Evolutionary conservation across 257 asterid species (phyloP).

Genomic region (Jasminum sambac): DNA sequence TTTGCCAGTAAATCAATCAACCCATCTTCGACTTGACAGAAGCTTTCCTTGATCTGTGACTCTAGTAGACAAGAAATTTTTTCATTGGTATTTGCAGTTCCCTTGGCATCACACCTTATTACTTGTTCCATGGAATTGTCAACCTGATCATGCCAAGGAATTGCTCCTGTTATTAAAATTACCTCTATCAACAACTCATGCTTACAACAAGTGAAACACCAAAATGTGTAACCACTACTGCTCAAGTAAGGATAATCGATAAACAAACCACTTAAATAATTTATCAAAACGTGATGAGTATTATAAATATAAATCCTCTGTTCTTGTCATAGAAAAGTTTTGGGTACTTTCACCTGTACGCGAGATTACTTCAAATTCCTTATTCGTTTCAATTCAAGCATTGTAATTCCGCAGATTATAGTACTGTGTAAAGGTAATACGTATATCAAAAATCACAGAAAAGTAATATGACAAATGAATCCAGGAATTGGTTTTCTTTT

Average conservation of each 20-base stretch:
- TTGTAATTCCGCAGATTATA: not conserved
- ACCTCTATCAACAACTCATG: conserved; percentile 6
- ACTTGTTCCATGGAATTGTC: conserved; percentile 23
- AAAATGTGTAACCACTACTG: not conserved
- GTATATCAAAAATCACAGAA: not conserved
- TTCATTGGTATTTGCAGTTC: conserved; percentile 29
- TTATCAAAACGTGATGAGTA: not conserved
- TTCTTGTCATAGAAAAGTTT: not conserved
- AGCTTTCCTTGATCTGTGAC: conserved; percentile 43
- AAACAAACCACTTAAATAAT: not conserved
- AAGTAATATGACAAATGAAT: not conserved
- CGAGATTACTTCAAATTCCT: not conserved
- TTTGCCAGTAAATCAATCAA: conserved; percentile 55
- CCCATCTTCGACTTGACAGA: conserved; percentile 45
- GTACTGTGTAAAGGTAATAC: not conserved
- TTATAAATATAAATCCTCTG: not conserved
- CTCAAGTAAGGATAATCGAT: not conserved
- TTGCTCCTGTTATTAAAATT: not conserved
- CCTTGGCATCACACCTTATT: conserved; percentile 26
- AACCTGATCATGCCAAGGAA: conserved; percentile 36
- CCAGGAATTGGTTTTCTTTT: not conserved
- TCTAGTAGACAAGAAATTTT: conserved; percentile 33
- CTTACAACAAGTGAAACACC: not conserved
- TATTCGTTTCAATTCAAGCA: not conserved
- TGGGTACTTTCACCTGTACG: not conserved